A percentile compares a stretch with the other conserved stretches of the same genome.
phyloP scores from a whole-genome alignment of 2,329 filamentous ascomycete genomes.

The Colletotrichum camelliae region DNA sequence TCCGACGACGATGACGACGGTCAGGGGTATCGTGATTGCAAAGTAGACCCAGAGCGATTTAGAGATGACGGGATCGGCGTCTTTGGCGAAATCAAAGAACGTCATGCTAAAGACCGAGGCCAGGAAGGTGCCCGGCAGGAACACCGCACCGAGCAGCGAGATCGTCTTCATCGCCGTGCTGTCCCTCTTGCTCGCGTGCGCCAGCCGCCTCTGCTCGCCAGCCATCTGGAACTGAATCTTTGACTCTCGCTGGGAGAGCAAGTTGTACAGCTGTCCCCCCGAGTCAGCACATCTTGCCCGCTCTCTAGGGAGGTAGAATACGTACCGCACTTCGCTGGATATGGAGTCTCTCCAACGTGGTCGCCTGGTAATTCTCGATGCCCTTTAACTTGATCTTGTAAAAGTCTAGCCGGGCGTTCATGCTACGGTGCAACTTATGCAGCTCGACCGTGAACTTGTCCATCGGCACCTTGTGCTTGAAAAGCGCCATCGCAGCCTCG shows the following conservation, averaged over 20 bases:
- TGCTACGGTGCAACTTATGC: slow-evolving; percentile 55
- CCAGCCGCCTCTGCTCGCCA: slow-evolving; percentile 63
- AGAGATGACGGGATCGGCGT: slow-evolving; percentile 49
- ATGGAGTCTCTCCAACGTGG: slow-evolving; percentile 63
- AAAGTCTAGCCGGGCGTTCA: slow-evolving; percentile 62
- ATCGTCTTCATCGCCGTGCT: slow-evolving; percentile 71
- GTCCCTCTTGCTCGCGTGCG: slow-evolving; percentile 65
- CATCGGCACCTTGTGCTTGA: slow-evolving; percentile 34
- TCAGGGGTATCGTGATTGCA: slow-evolving; percentile 63
- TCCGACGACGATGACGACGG: slow-evolving; percentile 55
- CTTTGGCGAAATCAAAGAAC: slow-evolving; percentile 66
- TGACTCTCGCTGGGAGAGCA: slow-evolving; percentile 69
- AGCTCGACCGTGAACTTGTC: slow-evolving; percentile 35
- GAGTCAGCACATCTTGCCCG: not conserved
- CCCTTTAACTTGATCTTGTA: slow-evolving; percentile 66
- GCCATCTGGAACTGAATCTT: slow-evolving; percentile 69
- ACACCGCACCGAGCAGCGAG: slow-evolving; percentile 67
- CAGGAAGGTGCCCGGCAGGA: slow-evolving; percentile 67
- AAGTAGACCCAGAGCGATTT: slow-evolving; percentile 68
- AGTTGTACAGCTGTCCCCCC: slow-evolving; percentile 62
- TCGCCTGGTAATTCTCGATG: slow-evolving; percentile 67
- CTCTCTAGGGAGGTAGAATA: slow-evolving; percentile 10
- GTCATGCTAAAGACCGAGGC: slow-evolving; percentile 71
- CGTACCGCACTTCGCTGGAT: slow-evolving; percentile 67
- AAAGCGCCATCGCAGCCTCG: slow-evolving; percentile 51